Evolutionary conservation across 495 filamentous ascomycete species (phyloP).

Genomic region (Clavariopsis aquatica): DNA sequence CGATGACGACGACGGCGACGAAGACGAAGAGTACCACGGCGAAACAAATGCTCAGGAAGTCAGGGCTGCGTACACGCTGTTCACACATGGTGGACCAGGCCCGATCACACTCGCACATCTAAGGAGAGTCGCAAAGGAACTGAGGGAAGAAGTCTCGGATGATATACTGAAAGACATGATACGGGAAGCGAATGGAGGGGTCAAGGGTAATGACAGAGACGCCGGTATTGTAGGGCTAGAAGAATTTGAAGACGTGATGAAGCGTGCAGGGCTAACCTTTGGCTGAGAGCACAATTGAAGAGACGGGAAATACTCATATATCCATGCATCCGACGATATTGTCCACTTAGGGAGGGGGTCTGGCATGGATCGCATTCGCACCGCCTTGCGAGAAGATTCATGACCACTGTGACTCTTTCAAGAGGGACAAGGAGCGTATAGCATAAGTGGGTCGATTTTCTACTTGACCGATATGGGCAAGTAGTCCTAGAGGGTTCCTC

Average conservation of each 20-base stretch:
- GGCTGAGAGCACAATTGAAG: not conserved
- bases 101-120: slow-evolving; percentile 76
- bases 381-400: no score
- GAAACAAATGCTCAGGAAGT: slow-evolving; percentile 58
- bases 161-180: slow-evolving; percentile 89
- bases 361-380: not conserved
- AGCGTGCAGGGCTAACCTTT: slow-evolving; percentile 53
- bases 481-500: no score
- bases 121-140: slow-evolving; percentile 72
- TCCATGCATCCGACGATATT: not conserved
- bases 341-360: slow-evolving; percentile 6
- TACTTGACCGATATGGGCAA: no score
- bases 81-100: slow-evolving; percentile 58
- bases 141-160: slow-evolving; percentile 81
- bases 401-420: not conserved
- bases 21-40: slow-evolving; percentile 44
- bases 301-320: not conserved
- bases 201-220: slow-evolving; percentile 63
- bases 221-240: slow-evolving; percentile 69
- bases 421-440: no score
- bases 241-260: slow-evolving; percentile 86
- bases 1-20: slow-evolving; percentile 50
- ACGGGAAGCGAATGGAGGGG: slow-evolving; percentile 79
- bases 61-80: slow-evolving; percentile 75
- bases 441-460: no score